Evolutionary conservation across 371 early-diverging fungal species (phyloP).

Genomic region (Zychaea mexicana): DNA sequence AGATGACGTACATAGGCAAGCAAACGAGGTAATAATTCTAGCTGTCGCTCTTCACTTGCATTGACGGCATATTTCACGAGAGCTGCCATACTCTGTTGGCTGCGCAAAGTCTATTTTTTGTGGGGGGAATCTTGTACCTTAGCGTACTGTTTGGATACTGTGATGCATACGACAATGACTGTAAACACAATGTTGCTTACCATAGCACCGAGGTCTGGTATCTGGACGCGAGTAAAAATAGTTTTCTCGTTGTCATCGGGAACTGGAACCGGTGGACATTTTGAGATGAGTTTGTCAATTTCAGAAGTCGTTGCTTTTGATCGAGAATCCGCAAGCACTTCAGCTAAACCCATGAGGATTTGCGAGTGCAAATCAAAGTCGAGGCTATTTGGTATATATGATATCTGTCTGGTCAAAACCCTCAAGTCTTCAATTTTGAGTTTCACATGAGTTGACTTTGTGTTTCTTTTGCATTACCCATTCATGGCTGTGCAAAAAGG

Average conservation of each 20-base stretch:
- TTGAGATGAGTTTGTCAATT: constrained; percentile 33
- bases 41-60: constrained; percentile 33
- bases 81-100: constrained; percentile 47
- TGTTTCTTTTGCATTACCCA: too few relatives aligned
- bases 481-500: constrained; percentile 1
- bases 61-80: constrained; percentile 40
- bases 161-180: too few relatives aligned
- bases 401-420: background rate
- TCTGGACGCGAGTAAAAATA: constrained; percentile 17
- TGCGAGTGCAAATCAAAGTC: constrained; percentile 54
- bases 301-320: constrained; percentile 38
- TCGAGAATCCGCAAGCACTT: constrained; percentile 50
- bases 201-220: constrained; percentile 19
- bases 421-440: too few relatives aligned
- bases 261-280: constrained; percentile 39
- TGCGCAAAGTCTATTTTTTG: constrained; percentile 36
- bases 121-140: too few relatives aligned
- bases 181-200: constrained; percentile 22
- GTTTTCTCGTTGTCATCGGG: constrained; percentile 23
- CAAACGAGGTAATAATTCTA: constrained; percentile 38
- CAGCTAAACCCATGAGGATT: constrained; percentile 60
- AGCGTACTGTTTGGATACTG: background rate
- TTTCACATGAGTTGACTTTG: too few relatives aligned
- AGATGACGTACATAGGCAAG: constrained; percentile 37
- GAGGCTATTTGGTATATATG: background rate